Conservation (phyloP, 257 asterid genomes). For the Salvia hispanica region DNA sequence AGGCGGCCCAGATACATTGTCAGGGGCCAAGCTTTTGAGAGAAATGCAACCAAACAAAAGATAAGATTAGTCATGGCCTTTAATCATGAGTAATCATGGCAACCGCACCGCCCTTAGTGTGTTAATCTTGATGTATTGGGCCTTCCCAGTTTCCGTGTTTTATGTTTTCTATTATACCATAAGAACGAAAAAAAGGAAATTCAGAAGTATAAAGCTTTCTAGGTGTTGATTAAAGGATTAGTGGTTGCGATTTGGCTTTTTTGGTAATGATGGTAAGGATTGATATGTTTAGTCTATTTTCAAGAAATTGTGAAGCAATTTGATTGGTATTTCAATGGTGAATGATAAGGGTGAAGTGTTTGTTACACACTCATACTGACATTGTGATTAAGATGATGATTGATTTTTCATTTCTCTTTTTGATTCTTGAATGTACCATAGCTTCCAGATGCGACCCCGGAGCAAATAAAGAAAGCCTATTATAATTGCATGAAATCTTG, state of each 20-base stretch:
- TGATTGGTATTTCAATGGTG: not conserved
- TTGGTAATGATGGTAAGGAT: not conserved
- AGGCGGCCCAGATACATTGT: too few species aligned
- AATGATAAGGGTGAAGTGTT: not conserved
- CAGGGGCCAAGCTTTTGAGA: too few species aligned
- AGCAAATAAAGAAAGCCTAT: slow-evolving; percentile 92
- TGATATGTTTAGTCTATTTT: not conserved
- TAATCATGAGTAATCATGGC: too few species aligned
- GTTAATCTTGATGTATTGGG: too few species aligned
- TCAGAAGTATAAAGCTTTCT: not conserved
- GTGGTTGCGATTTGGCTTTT: not conserved
- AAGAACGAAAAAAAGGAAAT: not conserved
- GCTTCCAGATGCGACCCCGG: slow-evolving; percentile 96
- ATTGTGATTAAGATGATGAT: not conserved
- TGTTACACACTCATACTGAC: not conserved
- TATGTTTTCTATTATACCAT: not conserved
- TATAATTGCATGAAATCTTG: slow-evolving; percentile 97
- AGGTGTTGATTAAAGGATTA: not conserved
- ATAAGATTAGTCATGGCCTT: too few species aligned
- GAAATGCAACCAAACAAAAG: too few species aligned
- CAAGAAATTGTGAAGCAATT: not conserved
- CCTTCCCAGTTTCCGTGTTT: too few species aligned
- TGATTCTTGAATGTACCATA: slow-evolving; percentile 26
- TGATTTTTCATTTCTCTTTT: slow-evolving; percentile 9
- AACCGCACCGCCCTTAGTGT: too few species aligned